Base-by-base conservation (phyloP, 495 filamentous ascomycete species). In the Trichoderma orchidacearum region DNA sequence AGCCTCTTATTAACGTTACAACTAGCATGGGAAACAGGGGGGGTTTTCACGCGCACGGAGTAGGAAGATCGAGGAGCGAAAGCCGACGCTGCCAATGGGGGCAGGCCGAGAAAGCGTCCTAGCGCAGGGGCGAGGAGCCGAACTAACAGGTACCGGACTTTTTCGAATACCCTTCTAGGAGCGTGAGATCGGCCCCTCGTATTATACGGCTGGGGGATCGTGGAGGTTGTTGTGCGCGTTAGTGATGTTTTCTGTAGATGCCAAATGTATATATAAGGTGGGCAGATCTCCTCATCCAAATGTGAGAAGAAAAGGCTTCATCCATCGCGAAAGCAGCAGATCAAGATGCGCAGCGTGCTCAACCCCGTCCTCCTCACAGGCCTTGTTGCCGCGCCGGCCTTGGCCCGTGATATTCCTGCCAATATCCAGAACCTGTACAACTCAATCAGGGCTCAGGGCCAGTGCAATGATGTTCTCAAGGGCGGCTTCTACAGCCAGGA, bases 351-450 rank as follows among this genome's bases (percentile, higher is more conserved):
- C 41, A 48, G 41, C 41, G n/a, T n/a, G n/a, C 27, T 48, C 41
- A 23, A 48, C 21, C 11, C 41, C 15, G 21, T 48, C 5, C 21
- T 48, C 8, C 21, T 48, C 21, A 17, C 41, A 25, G 41, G 21
- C 41, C 41, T 48, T 25, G 41, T 32, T 12, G 53, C 53, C 53
- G 17, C 34, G 3, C 21, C 32, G 11, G 53, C 32, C 8, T 30
- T 66, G 17, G 64, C 66, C 1, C 61, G 59, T 32, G 64, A 65
- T 17, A 58, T 68, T 30, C 64, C 66, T 6, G 57, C 59, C 18
- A 68, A 64, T 21, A 53, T 68, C 25, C 30, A 54, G 45, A 56
- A 54, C 55, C 60, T 67, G 38, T 67, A 68, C 55, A 60, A 67
- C 55, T 59, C 48, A 35, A 61, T 68, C 57, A 58, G 59, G 52